These are phyloP conservation scores for Aspergillus nomiae DNA, from an alignment of 2,329 filamentous ascomycete genomes.

Conservation along the genomic window DNA sequence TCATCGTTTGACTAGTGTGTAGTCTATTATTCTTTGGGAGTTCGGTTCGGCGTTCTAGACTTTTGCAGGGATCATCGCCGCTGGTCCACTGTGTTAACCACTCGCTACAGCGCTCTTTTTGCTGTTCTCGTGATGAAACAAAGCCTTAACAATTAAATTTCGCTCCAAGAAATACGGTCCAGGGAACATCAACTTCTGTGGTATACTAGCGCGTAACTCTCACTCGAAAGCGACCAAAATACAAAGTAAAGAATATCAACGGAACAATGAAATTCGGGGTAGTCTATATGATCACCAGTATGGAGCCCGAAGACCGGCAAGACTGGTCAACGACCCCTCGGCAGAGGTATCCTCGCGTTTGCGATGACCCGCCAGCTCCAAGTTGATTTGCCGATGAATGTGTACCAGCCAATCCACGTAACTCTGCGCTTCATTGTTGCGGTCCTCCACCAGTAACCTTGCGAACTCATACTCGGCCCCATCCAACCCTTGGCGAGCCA, in stretches of 20 bases:
- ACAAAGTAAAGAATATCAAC: conserved; percentile 6
- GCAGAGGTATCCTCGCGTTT: conserved; percentile 48
- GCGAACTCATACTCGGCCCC: conserved; percentile 98
- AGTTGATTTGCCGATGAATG: conserved; percentile 86
- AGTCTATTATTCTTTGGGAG: background rate
- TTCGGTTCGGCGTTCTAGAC: background rate
- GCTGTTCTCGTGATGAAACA: background rate
- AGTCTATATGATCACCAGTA: conserved; percentile 41
- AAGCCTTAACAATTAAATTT: background rate
- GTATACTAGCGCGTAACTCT: background rate
- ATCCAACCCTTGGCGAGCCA: conserved; percentile 89
- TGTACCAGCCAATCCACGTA: conserved; percentile 99
- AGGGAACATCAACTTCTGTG: background rate
- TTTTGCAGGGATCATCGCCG: background rate
- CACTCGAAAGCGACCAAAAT: background rate
- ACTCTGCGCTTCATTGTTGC: conserved; percentile 96
- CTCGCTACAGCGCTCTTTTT: background rate
- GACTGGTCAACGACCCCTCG: conserved; percentile 46
- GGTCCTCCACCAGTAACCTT: conserved; percentile 83
- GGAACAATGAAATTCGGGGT: conserved; percentile 2
- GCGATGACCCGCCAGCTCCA: conserved; percentile 66
- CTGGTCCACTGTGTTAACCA: background rate
- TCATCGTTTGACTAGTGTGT: background rate
- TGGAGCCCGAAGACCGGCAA: conserved; percentile 49
- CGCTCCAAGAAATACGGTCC: background rate